A percentile compares a stretch with the other conserved stretches of the same genome.
These are phyloP conservation scores for Alternaria arborescens DNA, from an alignment of 2,329 filamentous ascomycete genomes.

Conservation along the genomic window DNA sequence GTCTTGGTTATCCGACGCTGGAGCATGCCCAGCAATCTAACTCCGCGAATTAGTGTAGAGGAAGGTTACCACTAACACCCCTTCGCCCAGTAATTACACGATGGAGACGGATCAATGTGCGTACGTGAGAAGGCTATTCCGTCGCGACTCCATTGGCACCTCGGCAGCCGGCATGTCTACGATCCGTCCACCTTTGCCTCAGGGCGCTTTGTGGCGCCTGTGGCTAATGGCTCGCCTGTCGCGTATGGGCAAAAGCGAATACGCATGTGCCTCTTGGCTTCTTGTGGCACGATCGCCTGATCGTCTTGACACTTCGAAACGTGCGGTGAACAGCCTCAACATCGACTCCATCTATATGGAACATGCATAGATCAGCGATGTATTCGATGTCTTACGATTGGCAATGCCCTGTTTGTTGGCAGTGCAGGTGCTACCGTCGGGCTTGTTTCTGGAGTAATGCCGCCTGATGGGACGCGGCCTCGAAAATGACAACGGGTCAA, in stretches of 20 bases:
- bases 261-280: constrained; percentile 6
- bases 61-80: background rate
- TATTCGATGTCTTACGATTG: background rate
- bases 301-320: background rate
- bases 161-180: constrained; percentile 6
- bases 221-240: constrained; percentile 2
- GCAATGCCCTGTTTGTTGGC: constrained; percentile 1
- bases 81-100: background rate
- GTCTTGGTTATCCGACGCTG: constrained; percentile 7
- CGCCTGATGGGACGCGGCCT: constrained; percentile 8
- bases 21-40: constrained; percentile 5
- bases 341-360: background rate
- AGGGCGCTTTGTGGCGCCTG: constrained; percentile 3
- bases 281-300: constrained; percentile 2
- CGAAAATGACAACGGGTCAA: constrained; percentile 3
- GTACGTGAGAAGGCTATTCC: background rate
- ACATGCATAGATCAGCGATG: constrained; percentile 1
- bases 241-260: background rate
- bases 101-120: background rate
- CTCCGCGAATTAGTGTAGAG: constrained; percentile 13
- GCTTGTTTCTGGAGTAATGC: constrained; percentile 11
- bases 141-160: background rate
- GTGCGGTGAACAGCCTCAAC: constrained; percentile 1
- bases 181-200: constrained; percentile 2
- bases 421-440: background rate